Conservation (phyloP, 306 rosid genomes). For the Vigna unguiculata region DNA sequence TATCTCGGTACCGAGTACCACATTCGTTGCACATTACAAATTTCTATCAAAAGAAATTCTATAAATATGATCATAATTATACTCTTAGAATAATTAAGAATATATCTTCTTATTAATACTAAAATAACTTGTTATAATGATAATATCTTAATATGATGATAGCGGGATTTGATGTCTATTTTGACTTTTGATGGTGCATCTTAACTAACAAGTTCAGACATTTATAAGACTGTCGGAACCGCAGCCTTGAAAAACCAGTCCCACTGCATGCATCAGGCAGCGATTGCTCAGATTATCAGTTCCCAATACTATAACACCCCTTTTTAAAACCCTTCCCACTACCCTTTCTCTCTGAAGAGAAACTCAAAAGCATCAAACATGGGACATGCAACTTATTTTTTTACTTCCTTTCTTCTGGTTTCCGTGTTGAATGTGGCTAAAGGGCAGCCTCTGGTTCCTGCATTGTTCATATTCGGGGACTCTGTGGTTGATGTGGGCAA, state of each 20-base stretch:
- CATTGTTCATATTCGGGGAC: conserved; percentile 83
- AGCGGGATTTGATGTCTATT: neutral
- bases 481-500: conserved; percentile 82
- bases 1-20: too few relatives aligned
- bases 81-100: too few relatives aligned
- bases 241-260: conserved; percentile 24
- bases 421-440: conserved; percentile 46
- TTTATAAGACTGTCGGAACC: conserved; percentile 50
- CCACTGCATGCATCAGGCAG: conserved; percentile 35
- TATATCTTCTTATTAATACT: too few relatives aligned
- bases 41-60: too few relatives aligned
- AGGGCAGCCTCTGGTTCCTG: conserved; percentile 78
- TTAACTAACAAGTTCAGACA: conserved; percentile 25
- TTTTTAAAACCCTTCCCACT: conserved; percentile 14
- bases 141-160: too few relatives aligned
- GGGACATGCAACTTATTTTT: conserved; percentile 47
- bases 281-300: conserved; percentile 33
- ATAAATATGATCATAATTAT: too few relatives aligned
- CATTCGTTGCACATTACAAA: too few relatives aligned
- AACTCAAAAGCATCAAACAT: conserved; percentile 24
- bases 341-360: conserved; percentile 37
- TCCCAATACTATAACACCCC: conserved; percentile 46
- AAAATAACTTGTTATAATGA: too few relatives aligned
- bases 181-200: conserved; percentile 33
- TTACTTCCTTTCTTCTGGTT: conserved; percentile 46